Percentiles rank a stretch among this genome's conserved stretches.
Conservation (phyloP, 768 basidiomycete species). For the Hemileccinum impolitum region DNA sequence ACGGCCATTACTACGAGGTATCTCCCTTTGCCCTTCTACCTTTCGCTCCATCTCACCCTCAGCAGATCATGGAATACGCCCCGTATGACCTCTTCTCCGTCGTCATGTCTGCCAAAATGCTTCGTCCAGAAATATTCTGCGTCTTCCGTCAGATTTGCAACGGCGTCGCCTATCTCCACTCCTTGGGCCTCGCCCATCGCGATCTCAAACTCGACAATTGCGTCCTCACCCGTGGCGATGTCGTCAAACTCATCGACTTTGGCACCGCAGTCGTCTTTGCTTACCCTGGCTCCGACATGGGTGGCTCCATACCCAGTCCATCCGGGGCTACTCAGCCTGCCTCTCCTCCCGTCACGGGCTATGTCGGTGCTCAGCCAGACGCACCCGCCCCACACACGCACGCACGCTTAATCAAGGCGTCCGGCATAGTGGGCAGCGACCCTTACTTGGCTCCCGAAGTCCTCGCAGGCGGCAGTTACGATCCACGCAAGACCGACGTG, state of each 20-base stretch:
- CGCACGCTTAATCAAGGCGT: slow-evolving; percentile 52
- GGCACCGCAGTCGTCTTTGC: slow-evolving; percentile 99
- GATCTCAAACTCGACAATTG: slow-evolving; percentile 99
- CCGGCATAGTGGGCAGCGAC: slow-evolving; percentile 94
- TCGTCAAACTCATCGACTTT: slow-evolving; percentile 99
- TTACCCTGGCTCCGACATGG: slow-evolving; percentile 83
- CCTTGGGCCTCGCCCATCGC: slow-evolving; percentile 95
- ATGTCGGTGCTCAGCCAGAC: slow-evolving; percentile 18
- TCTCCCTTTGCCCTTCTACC: slow-evolving; percentile 3
- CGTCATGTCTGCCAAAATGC: slow-evolving; percentile 99
- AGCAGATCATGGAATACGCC: slow-evolving; percentile 98
- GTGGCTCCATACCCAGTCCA: slow-evolving; percentile 28
- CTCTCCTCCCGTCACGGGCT: slow-evolving; percentile 14
- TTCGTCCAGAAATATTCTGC: slow-evolving; percentile 96
- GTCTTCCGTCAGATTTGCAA: slow-evolving; percentile 98
- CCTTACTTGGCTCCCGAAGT: slow-evolving; percentile 99
- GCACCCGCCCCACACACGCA: slow-evolving; percentile 39
- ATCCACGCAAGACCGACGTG: slow-evolving; percentile 96
- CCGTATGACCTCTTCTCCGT: slow-evolving; percentile 98
- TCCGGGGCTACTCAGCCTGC: slow-evolving; percentile 7
- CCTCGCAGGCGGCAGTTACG: slow-evolving; percentile 73
- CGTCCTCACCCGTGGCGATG: slow-evolving; percentile 93
- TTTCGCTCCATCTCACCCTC: slow-evolving; percentile 3
- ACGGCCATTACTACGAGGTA: slow-evolving; percentile 98
- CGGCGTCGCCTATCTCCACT: slow-evolving; percentile 97